These are phyloP conservation scores for Botrytis deweyae DNA, from an alignment of 2,329 filamentous ascomycete species.

Conservation along the genomic window DNA sequence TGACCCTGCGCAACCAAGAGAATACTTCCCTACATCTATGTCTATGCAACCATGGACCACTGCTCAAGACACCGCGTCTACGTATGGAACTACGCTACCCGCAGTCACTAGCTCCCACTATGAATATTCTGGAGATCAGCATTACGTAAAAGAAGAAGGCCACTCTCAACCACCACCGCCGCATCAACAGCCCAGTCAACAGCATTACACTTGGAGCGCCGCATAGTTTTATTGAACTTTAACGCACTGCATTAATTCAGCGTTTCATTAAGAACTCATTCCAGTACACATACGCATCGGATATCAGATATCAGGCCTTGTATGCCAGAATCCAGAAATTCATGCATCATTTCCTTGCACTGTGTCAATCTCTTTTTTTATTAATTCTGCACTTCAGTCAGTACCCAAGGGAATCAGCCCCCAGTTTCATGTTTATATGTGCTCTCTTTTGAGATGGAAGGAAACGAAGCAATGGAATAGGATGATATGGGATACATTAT, in stretches of 20 bases:
- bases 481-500: conserved; percentile 5
- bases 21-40: conserved; percentile 31
- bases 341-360: background rate
- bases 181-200: conserved; percentile 22
- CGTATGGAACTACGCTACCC: conserved; percentile 30
- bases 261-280: background rate
- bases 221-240: conserved; percentile 17
- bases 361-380: conserved; percentile 3
- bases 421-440: background rate
- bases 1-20: conserved; percentile 29
- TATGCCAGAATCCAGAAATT: background rate
- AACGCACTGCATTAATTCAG: background rate
- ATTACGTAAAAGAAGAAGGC: conserved; percentile 33
- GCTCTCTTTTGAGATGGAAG: background rate
- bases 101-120: conserved; percentile 31
- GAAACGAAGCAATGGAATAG: background rate
- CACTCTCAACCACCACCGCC: conserved; percentile 21
- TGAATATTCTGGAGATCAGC: conserved; percentile 30
- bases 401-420: background rate
- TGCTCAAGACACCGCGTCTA: conserved; percentile 26
- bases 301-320: background rate
- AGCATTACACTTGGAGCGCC: conserved; percentile 37
- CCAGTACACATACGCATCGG: background rate
- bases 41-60: conserved; percentile 35
- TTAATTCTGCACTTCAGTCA: conserved; percentile 14